Evolutionary conservation across 495 filamentous ascomycete species (phyloP).

Genomic region (Neurospora sp.): DNA sequence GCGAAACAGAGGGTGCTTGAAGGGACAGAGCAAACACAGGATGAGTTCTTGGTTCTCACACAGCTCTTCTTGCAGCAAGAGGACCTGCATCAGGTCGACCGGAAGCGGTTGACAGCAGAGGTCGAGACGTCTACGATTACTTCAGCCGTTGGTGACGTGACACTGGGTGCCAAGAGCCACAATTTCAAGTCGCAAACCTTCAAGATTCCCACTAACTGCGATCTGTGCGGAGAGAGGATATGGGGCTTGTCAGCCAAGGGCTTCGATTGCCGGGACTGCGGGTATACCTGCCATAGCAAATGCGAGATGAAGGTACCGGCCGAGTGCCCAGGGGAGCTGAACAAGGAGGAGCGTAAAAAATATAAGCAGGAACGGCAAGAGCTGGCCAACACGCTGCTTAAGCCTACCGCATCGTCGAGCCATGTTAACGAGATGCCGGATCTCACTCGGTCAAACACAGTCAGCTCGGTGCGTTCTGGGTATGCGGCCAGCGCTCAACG

Average conservation of each 20-base stretch:
- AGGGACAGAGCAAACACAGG: slow-evolving; percentile 66
- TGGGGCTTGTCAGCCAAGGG: slow-evolving; percentile 96
- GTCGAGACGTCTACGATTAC: slow-evolving; percentile 88
- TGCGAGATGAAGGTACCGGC: slow-evolving; percentile 98
- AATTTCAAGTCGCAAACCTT: slow-evolving; percentile 96
- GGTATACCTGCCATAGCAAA: slow-evolving; percentile 96
- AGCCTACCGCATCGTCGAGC: slow-evolving; percentile 26
- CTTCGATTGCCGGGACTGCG: slow-evolving; percentile 89
- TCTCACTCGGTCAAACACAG: slow-evolving; percentile 75
- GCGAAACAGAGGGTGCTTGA: slow-evolving; percentile 64
- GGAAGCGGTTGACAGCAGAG: slow-evolving; percentile 76
- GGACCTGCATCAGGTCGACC: slow-evolving; percentile 74
- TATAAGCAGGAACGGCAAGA: slow-evolving; percentile 75
- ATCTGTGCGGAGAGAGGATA: slow-evolving; percentile 89
- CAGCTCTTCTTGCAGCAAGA: slow-evolving; percentile 74
- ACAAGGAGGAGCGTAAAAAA: slow-evolving; percentile 90
- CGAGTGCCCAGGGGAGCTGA: slow-evolving; percentile 86
- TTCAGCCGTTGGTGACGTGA: slow-evolving; percentile 77
- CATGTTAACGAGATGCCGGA: slow-evolving; percentile 41
- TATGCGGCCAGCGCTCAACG: slow-evolving; percentile 72
- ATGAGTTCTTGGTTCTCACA: slow-evolving; percentile 69
- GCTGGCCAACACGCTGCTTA: slow-evolving; percentile 53
- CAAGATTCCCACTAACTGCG: slow-evolving; percentile 97
- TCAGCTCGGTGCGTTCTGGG: slow-evolving; percentile 85
- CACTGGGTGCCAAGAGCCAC: slow-evolving; percentile 82